phyloP scores from a whole-genome alignment of 306 rosid genomes.

The Castanea mollissima region DNA sequence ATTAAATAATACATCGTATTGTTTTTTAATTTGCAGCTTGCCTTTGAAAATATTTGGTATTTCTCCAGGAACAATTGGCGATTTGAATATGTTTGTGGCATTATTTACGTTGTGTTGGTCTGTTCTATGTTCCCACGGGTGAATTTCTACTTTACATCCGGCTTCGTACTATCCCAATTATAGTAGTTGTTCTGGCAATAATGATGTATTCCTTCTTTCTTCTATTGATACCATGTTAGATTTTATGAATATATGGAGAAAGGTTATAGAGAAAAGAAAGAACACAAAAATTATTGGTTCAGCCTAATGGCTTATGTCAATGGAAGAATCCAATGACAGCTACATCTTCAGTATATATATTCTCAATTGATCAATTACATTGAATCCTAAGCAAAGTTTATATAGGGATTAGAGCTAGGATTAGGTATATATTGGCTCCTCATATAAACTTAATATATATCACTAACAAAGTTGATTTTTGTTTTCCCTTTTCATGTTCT shows the following conservation, averaged over 20 bases:
- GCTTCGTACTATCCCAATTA: constrained; percentile 4
- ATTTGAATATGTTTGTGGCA: constrained; percentile 94
- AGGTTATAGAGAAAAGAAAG: too few species aligned
- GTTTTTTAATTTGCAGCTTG: constrained; percentile 57
- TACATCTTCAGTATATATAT: too few species aligned
- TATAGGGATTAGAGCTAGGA: too few species aligned
- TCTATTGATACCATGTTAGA: neutral
- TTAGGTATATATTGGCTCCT: too few species aligned
- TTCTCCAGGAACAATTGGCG: constrained; percentile 93
- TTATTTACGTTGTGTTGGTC: constrained; percentile 73
- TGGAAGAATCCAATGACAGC: too few species aligned
- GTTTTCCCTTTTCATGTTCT: constrained; percentile 8
- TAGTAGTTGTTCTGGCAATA: neutral
- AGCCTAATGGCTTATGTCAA: too few species aligned
- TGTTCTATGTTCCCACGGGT: constrained; percentile 95
- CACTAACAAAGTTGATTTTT: neutral
- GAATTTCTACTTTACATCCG: constrained; percentile 22
- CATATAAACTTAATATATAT: too few species aligned
- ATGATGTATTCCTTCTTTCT: neutral
- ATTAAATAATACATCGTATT: constrained; percentile 39
- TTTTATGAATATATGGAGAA: too few species aligned
- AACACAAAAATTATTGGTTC: too few species aligned
- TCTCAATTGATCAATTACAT: too few species aligned
- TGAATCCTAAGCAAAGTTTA: too few species aligned
- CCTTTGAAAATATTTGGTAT: constrained; percentile 77